These are phyloP conservation scores for Corrigiola litoralis DNA, from an alignment of 179 eudicot species.

Conservation along the genomic window DNA sequence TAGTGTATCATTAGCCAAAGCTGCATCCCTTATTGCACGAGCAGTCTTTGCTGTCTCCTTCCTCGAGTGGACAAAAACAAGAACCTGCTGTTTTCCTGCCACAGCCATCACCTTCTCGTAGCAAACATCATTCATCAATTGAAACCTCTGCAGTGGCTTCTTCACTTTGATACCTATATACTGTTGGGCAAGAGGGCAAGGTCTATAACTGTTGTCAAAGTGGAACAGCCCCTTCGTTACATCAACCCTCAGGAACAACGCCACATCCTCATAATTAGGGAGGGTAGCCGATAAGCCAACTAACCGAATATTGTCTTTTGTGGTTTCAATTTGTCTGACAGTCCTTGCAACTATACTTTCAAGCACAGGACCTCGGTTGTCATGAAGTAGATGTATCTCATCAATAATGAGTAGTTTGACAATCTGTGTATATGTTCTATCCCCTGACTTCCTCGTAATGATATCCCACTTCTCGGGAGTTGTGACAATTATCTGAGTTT, in stretches of 20 bases:
- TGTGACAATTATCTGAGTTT: constrained; percentile 94
- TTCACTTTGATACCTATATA: constrained; percentile 86
- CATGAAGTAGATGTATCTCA: constrained; percentile 94
- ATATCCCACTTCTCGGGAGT: constrained; percentile 99
- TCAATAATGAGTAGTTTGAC: constrained; percentile 90
- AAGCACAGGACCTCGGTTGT: constrained; percentile 92
- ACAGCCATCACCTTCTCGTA: constrained; percentile 81
- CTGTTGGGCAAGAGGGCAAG: constrained; percentile 94
- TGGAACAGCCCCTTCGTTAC: constrained; percentile 65
- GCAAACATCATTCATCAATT: constrained; percentile 90
- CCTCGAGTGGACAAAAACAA: constrained; percentile 92
- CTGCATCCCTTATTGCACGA: constrained; percentile 77
- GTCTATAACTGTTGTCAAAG: constrained; percentile 92
- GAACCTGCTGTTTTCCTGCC: constrained; percentile 89
- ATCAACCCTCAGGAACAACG: constrained; percentile 78
- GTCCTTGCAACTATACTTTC: constrained; percentile 98
- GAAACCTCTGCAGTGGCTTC: constrained; percentile 92
- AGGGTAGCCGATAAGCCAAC: constrained; percentile 95
- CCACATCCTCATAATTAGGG: constrained; percentile 87
- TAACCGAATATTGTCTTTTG: constrained; percentile 83
- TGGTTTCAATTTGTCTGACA: constrained; percentile 84
- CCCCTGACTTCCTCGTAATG: constrained; percentile 93
- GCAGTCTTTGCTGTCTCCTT: constrained; percentile 95
- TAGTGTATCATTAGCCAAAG: constrained; percentile 83
- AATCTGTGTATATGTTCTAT: constrained; percentile 88